These are phyloP conservation scores for Sporothrix protearum DNA, from an alignment of 2,329 filamentous ascomycete genomes.

Conservation along the genomic window DNA sequence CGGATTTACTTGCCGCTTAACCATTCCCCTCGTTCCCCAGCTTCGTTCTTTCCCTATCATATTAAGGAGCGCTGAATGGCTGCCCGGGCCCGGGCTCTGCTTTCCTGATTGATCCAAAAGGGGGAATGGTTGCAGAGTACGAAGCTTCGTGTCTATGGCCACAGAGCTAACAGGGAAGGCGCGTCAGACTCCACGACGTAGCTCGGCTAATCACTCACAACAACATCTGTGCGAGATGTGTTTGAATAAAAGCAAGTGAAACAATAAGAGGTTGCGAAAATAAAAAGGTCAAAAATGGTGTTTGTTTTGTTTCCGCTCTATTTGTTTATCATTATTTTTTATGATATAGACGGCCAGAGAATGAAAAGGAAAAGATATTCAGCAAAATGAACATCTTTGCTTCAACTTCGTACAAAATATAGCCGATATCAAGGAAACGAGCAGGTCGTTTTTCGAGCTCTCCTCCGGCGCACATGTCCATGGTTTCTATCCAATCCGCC, in stretches of 20 bases:
- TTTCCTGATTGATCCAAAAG: conserved; percentile 14
- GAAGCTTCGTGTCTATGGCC: neutral
- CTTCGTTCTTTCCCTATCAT: neutral
- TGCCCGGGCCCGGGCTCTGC: conserved; percentile 1
- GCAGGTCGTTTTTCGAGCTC: conserved; percentile 8
- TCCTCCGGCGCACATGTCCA: neutral
- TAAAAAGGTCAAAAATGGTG: too few species aligned
- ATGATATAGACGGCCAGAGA: neutral
- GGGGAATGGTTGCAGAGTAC: neutral
- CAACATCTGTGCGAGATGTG: neutral
- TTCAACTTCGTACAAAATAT: too few species aligned
- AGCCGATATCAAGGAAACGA: neutral
- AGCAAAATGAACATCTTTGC: too few species aligned
- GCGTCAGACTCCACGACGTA: neutral
- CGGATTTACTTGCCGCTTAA: neutral
- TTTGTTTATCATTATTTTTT: neutral
- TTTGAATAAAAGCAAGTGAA: too few species aligned
- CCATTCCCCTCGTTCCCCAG: neutral
- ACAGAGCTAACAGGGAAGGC: neutral
- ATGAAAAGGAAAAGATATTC: neutral
- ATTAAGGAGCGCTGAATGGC: too few species aligned
- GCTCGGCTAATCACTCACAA: neutral
- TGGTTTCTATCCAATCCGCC: conserved; percentile 12
- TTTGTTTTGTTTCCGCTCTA: too few species aligned
- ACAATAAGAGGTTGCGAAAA: too few species aligned